Conservation (phyloP, 2,329 filamentous ascomycete genomes). For the Aureobasidium sp. region DNA sequence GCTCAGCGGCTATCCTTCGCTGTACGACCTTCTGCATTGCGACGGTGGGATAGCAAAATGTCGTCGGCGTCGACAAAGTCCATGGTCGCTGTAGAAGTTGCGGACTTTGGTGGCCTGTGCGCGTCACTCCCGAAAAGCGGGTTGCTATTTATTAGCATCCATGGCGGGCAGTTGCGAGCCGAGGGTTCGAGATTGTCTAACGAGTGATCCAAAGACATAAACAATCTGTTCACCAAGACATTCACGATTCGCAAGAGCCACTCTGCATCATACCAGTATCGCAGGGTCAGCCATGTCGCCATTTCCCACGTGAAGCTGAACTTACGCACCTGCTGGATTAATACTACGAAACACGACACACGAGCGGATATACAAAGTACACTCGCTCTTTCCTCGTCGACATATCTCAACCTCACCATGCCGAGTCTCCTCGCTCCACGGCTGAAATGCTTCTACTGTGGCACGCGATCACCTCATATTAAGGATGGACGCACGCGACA, state of each 20-base stretch:
- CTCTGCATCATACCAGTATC: background rate
- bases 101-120: background rate
- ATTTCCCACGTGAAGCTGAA: background rate
- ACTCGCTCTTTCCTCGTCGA: background rate
- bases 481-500: constrained; percentile 53
- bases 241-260: background rate
- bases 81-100: background rate
- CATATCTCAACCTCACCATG: background rate
- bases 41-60: background rate
- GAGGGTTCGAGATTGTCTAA: constrained; percentile 4
- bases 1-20: constrained; percentile 59
- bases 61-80: background rate
- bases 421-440: constrained; percentile 14
- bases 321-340: background rate
- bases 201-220: background rate
- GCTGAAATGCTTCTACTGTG: constrained; percentile 72
- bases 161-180: background rate
- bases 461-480: constrained; percentile 54
- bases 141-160: background rate
- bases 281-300: background rate
- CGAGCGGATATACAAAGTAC: background rate
- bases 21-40: constrained; percentile 65
- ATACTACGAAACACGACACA: background rate
- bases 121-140: background rate
- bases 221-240: background rate